Percentiles rank a stretch among this genome's conserved stretches.
Evolutionary conservation across 305 asterid genomes (phyloP).

Genomic region (Fraxinus ornus): DNA sequence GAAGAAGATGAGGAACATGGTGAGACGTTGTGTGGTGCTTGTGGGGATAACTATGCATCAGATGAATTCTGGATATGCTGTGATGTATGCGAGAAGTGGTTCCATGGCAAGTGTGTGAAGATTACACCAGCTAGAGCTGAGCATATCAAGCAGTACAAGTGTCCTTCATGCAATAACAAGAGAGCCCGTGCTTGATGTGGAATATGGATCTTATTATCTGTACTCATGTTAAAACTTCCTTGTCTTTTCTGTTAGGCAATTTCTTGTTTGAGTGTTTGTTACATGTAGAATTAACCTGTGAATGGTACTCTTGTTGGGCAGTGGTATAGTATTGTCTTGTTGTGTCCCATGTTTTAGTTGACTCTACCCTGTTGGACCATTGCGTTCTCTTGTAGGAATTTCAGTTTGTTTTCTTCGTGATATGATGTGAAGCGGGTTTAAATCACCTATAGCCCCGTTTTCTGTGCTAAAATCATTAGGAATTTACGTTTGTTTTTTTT

Average conservation of each 20-base stretch:
- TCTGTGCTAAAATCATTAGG: neutral
- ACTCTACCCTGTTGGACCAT: neutral
- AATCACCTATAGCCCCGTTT: neutral
- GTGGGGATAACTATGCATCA: constrained; percentile 59
- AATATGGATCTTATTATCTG: neutral
- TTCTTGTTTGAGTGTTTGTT: constrained; percentile 23
- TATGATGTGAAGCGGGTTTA: neutral
- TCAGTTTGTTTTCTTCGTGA: neutral
- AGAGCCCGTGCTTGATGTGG: constrained; percentile 41
- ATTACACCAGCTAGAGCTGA: constrained; percentile 75
- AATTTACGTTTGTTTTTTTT: neutral
- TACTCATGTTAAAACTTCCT: constrained; percentile 9
- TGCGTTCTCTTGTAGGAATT: neutral
- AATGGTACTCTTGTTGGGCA: constrained; percentile 26
- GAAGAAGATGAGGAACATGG: constrained; percentile 62
- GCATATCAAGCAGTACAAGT: constrained; percentile 74
- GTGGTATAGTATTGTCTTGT: constrained; percentile 29
- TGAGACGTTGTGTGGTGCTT: constrained; percentile 60
- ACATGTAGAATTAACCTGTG: constrained; percentile 30
- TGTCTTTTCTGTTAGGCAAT: constrained; percentile 15
- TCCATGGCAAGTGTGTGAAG: constrained; percentile 85
- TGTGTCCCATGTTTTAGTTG: constrained; percentile 19
- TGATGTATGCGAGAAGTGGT: constrained; percentile 77
- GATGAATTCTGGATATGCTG: constrained; percentile 82
- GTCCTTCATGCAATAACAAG: constrained; percentile 71